phyloP scores from a whole-genome alignment of 164 flowering plant genomes.

The Umbilicus rupestris region DNA sequence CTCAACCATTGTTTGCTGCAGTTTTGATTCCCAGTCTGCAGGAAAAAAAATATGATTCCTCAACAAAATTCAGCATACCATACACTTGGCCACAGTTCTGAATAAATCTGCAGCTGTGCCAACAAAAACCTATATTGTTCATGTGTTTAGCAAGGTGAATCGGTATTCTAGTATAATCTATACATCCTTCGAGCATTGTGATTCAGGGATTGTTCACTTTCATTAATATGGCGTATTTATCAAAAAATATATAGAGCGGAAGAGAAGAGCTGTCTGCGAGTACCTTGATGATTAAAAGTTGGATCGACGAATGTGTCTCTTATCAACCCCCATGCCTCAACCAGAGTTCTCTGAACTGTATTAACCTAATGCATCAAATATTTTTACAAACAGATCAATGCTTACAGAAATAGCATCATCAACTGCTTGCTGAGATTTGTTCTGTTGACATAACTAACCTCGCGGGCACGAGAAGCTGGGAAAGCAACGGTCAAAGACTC shows the following conservation, averaged over 20 bases:
- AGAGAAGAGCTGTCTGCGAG: not conserved
- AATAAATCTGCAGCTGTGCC: too few relatives aligned
- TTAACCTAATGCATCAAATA: constrained; percentile 45
- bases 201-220: too few relatives aligned
- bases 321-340: constrained; percentile 96
- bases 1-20: constrained; percentile 98
- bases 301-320: constrained; percentile 89
- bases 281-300: constrained; percentile 95
- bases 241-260: too few relatives aligned
- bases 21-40: constrained; percentile 86
- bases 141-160: too few relatives aligned
- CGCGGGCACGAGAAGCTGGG: constrained; percentile 86
- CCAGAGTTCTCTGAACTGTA: constrained; percentile 86
- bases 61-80: not conserved
- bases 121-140: not conserved
- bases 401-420: not conserved
- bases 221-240: too few relatives aligned
- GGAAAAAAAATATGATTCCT: not conserved
- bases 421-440: too few relatives aligned
- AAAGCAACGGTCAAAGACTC: constrained; percentile 88
- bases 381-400: not conserved
- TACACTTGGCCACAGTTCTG: too few relatives aligned
- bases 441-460: constrained; percentile 31
- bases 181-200: too few relatives aligned
- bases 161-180: too few relatives aligned